A percentile compares a stretch with the other conserved stretches of the same genome.
Evolutionary conservation across 2,329 filamentous ascomycete species (phyloP).

Genomic region (Phymatotrichopsis omnivora): DNA sequence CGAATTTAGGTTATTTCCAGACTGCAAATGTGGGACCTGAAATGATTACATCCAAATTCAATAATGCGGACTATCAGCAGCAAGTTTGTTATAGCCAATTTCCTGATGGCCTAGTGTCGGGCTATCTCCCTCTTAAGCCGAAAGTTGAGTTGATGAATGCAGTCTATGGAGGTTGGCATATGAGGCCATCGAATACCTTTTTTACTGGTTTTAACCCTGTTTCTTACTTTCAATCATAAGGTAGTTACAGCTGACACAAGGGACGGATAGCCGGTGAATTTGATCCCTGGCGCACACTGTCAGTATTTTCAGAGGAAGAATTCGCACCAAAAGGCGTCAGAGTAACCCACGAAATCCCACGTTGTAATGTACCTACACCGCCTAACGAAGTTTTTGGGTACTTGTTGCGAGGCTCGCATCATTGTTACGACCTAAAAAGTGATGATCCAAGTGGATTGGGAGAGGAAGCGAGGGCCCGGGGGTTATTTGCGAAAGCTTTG

Average conservation of each 20-base stretch:
- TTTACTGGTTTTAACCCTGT: slow-evolving; percentile 31
- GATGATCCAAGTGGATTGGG: slow-evolving; percentile 13
- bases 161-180: slow-evolving; percentile 43
- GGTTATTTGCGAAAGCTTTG: slow-evolving; percentile 19
- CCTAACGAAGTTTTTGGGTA: slow-evolving; percentile 41
- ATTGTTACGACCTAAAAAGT: slow-evolving; percentile 41
- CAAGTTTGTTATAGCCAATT: slow-evolving; percentile 43
- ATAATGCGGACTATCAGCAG: slow-evolving; percentile 39
- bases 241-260: not conserved
- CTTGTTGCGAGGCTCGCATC: slow-evolving; percentile 39
- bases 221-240: no score
- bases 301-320: slow-evolving; percentile 37
- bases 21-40: slow-evolving; percentile 41
- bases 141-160: slow-evolving; percentile 37
- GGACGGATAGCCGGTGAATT: slow-evolving; percentile 30
- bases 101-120: slow-evolving; percentile 36
- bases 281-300: slow-evolving; percentile 40
- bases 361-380: slow-evolving; percentile 37
- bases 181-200: slow-evolving; percentile 44
- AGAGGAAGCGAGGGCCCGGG: slow-evolving; percentile 12
- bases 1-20: slow-evolving; percentile 38
- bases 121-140: slow-evolving; percentile 39
- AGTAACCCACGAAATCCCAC: slow-evolving; percentile 38
- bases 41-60: slow-evolving; percentile 41
- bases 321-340: slow-evolving; percentile 37